phyloP scores from a whole-genome alignment of 345 rosid species.

The Melastoma malabathricum region DNA sequence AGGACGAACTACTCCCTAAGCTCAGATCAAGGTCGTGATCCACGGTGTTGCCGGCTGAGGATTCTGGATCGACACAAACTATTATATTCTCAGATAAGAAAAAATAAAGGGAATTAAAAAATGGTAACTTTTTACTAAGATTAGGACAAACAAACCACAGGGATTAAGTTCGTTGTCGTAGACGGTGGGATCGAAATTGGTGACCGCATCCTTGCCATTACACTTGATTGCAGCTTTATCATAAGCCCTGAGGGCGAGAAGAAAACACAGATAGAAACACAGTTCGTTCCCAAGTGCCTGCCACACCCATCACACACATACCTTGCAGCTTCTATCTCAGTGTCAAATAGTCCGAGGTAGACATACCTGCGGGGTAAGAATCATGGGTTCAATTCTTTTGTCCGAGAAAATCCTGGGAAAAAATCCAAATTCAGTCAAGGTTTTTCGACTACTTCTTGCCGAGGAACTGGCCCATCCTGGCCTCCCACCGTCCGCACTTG shows the following conservation, averaged over 20 bases:
- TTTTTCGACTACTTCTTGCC: conserved; percentile 62
- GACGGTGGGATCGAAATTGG: conserved; percentile 67
- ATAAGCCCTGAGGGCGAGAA: conserved; percentile 46
- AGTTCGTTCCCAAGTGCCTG: too few species aligned
- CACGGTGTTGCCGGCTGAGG: conserved; percentile 22
- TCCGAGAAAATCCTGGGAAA: too few species aligned
- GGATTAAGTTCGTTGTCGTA: conserved; percentile 48
- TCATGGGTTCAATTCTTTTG: too few species aligned
- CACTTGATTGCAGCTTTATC: conserved; percentile 87
- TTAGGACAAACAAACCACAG: conserved; percentile 20
- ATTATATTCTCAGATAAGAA: too few species aligned
- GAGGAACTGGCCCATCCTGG: conserved; percentile 88
- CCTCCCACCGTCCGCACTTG: conserved; percentile 98
- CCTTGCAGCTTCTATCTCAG: conserved; percentile 97
- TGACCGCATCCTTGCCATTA: conserved; percentile 85
- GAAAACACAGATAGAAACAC: too few species aligned
- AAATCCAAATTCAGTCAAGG: background rate
- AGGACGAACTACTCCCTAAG: conserved; percentile 41
- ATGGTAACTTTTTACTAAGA: too few species aligned
- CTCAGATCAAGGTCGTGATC: conserved; percentile 77
- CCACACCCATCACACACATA: conserved; percentile 7
- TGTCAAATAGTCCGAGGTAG: conserved; percentile 88
- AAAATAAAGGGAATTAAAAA: too few species aligned
- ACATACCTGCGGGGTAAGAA: conserved; percentile 52
- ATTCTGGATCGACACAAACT: conserved; percentile 11